A percentile compares a stretch with the other conserved stretches of the same genome.
phyloP scores from a whole-genome alignment of 768 basidiomycete genomes.

The Gautieria morchelliformis region DNA sequence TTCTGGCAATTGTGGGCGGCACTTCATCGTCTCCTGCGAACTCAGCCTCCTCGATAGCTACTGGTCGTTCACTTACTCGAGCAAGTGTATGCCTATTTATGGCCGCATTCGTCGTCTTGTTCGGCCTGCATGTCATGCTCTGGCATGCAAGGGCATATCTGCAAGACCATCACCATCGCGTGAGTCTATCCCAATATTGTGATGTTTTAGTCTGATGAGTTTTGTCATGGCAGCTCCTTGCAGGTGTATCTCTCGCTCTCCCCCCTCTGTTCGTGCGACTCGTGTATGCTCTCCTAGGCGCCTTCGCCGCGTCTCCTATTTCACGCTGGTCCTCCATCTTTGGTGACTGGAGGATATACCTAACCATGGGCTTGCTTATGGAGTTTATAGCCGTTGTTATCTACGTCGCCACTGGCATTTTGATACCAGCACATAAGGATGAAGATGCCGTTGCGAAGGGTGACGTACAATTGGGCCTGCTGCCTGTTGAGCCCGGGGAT shows the following conservation, averaged over 20 bases:
- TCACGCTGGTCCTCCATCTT: slow-evolving; percentile 17
- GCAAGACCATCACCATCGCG: neutral
- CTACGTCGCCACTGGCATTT: slow-evolving; percentile 26
- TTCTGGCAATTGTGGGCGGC: slow-evolving; percentile 26
- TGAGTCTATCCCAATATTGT: neutral
- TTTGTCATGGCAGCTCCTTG: slow-evolving; percentile 36
- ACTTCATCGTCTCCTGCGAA: slow-evolving; percentile 9
- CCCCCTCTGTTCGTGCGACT: slow-evolving; percentile 54
- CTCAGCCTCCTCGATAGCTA: slow-evolving; percentile 12
- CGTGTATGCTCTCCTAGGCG: slow-evolving; percentile 48
- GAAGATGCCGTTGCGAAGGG: slow-evolving; percentile 17
- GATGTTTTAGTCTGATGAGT: slow-evolving; percentile 2
- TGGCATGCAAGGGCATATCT: neutral
- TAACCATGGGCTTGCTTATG: slow-evolving; percentile 51
- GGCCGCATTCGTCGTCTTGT: slow-evolving; percentile 29
- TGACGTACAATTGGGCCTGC: too few species aligned
- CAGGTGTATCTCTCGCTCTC: slow-evolving; percentile 42
- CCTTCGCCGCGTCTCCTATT: slow-evolving; percentile 46
- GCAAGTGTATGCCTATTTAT: slow-evolving; percentile 26
- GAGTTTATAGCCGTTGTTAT: slow-evolving; percentile 43
- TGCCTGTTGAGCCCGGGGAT: too few species aligned
- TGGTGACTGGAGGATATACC: slow-evolving; percentile 49
- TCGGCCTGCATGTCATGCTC: slow-evolving; percentile 6
- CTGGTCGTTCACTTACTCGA: slow-evolving; percentile 22
- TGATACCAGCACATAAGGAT: slow-evolving; percentile 15